A percentile compares a stretch with the other conserved stretches of the same genome.
Evolutionary conservation across 139 green algal species (phyloP).

Genomic region (Tetradesmus lagerheimii): DNA sequence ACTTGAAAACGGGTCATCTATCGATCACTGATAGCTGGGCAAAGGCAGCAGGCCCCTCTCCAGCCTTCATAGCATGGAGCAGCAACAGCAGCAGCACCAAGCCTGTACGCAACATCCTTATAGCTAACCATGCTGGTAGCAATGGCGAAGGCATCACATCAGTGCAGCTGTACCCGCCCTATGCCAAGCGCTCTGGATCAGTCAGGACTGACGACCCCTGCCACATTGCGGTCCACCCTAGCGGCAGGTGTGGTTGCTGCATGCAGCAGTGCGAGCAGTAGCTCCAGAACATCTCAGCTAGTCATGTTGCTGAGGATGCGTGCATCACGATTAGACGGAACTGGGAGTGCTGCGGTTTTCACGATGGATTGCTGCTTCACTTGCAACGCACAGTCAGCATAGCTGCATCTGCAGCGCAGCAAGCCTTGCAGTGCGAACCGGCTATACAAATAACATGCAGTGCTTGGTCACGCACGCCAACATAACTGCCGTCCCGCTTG

Average conservation of each 20-base stretch:
- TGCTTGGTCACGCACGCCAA: too few relatives aligned
- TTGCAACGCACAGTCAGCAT: too few relatives aligned
- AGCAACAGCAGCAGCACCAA: background rate
- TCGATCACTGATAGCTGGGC: background rate
- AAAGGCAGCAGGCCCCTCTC: conserved; percentile 9
- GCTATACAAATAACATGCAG: too few relatives aligned
- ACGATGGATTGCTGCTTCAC: too few relatives aligned
- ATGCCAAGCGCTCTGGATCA: background rate
- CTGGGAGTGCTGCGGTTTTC: too few relatives aligned
- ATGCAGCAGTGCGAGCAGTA: background rate
- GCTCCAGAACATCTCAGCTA: too few relatives aligned
- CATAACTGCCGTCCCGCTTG: background rate
- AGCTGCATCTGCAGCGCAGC: too few relatives aligned
- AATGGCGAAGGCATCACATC: conserved; percentile 19
- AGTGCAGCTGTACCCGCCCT: conserved; percentile 1
- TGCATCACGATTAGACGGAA: too few relatives aligned
- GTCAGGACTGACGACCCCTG: conserved; percentile 21
- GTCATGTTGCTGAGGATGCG: too few relatives aligned
- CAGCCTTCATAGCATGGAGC: conserved; percentile 23
- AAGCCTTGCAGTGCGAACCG: too few relatives aligned
- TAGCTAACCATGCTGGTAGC: conserved; percentile 27
- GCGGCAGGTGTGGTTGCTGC: background rate
- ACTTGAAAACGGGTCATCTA: background rate
- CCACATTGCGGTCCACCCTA: conserved; percentile 21
- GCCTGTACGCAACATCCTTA: background rate